Evolutionary conservation across 208 protist genomes (phyloP).

Genomic region (Leishmania martiniquensis): DNA sequence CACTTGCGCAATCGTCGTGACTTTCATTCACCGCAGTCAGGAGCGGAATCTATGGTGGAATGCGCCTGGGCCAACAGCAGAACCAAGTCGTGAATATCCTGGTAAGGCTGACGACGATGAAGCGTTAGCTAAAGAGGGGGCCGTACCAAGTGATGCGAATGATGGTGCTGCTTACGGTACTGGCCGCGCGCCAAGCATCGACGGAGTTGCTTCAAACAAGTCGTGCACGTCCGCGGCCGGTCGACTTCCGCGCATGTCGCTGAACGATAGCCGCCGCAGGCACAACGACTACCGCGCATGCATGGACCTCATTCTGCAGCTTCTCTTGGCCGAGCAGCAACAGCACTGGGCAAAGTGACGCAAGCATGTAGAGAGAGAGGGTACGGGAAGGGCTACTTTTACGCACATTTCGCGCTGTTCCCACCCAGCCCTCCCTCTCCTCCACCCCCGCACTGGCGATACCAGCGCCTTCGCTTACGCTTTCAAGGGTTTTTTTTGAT

Average conservation of each 20-base stretch:
- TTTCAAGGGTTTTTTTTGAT: background rate
- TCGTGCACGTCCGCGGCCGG: background rate
- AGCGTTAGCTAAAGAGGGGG: background rate
- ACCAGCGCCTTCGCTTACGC: no score
- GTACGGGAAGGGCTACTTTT: background rate
- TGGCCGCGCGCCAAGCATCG: background rate
- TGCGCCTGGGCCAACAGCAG: background rate
- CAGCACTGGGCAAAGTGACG: background rate
- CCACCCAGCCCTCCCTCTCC: background rate
- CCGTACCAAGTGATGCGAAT: background rate
- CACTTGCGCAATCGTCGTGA: conserved; percentile 14
- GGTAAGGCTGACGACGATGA: background rate
- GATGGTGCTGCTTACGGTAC: background rate
- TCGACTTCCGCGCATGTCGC: conserved; percentile 8
- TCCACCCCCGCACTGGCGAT: background rate
- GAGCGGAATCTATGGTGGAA: conserved; percentile 13
- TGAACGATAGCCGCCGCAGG: background rate
- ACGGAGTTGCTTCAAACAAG: background rate
- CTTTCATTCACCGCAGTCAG: conserved; percentile 4
- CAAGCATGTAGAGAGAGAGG: no score
- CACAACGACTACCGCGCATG: conserved; percentile 9
- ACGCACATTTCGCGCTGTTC: background rate
- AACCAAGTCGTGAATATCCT: background rate
- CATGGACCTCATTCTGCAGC: conserved; percentile 24
- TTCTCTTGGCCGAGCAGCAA: conserved; percentile 27